Percentiles rank a stretch among this genome's conserved stretches.
Evolutionary conservation across 108 stramenopile species (phyloP).

Genomic region (Skeletonema tropicum): DNA sequence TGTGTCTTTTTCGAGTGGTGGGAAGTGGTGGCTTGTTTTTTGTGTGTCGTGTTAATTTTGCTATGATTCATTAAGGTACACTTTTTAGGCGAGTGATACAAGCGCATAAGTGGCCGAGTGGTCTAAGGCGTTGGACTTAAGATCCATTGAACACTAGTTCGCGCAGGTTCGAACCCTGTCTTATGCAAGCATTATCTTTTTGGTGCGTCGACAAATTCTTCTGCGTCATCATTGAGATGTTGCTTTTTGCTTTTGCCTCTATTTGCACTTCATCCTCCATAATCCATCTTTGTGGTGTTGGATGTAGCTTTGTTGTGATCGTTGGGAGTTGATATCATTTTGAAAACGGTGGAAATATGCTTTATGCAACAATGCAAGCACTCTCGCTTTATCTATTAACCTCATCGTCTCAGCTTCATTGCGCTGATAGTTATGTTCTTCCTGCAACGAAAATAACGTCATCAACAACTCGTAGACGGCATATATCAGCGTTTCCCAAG

Average conservation of each 20-base stretch:
- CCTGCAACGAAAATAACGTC: background rate
- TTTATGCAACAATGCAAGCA: background rate
- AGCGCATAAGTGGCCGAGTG: slow-evolving; percentile 37
- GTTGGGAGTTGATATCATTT: too few species aligned
- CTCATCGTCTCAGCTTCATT: background rate
- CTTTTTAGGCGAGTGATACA: too few species aligned
- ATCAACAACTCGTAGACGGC: background rate
- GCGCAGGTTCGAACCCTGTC: slow-evolving; percentile 39
- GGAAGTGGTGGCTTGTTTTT: too few species aligned
- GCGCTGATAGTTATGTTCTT: background rate
- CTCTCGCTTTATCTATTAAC: background rate
- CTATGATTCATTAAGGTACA: too few species aligned
- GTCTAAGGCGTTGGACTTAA: slow-evolving; percentile 39
- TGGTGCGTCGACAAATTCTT: background rate
- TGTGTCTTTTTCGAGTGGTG: too few species aligned
- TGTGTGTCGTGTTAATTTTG: too few species aligned
- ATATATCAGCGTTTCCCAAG: background rate
- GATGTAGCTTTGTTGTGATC: too few species aligned
- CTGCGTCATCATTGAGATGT: background rate
- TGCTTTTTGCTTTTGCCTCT: too few species aligned
- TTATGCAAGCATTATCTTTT: slow-evolving; percentile 6
- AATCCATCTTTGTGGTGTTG: too few species aligned
- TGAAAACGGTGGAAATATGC: background rate
- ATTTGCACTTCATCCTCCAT: too few species aligned
- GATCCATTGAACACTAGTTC: slow-evolving; percentile 29